A percentile compares a stretch with the other conserved stretches of the same genome.
Conservation (phyloP, 176 grass and related monocot species). For the Carex kokanica region DNA sequence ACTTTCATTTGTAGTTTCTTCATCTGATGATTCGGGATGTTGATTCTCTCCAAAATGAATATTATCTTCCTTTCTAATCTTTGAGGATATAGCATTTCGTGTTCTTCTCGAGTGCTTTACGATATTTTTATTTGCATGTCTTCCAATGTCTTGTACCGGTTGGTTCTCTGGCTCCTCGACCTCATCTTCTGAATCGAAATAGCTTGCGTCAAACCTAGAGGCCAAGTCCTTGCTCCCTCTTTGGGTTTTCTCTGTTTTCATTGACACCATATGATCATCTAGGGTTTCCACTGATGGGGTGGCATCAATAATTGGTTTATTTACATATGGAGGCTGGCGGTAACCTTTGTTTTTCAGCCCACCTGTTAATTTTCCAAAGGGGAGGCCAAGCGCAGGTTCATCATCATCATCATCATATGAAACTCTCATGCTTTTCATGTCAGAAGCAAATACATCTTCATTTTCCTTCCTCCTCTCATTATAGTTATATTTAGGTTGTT, state of each 20-base stretch:
- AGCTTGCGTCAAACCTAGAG: constrained; percentile 29
- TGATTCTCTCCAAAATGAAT: constrained; percentile 10
- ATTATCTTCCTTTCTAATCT: constrained; percentile 29
- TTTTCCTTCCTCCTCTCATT: background rate
- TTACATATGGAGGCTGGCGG: constrained; percentile 39
- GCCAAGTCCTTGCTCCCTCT: constrained; percentile 29
- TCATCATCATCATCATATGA: constrained; percentile 40
- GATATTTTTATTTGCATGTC: constrained; percentile 27
- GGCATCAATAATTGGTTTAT: constrained; percentile 26
- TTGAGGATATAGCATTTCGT: constrained; percentile 30
- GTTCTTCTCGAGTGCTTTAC: constrained; percentile 50
- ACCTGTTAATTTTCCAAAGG: constrained; percentile 69
- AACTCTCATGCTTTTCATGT: constrained; percentile 24
- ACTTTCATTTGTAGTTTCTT: background rate
- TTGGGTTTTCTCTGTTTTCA: constrained; percentile 20
- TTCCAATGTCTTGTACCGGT: constrained; percentile 25
- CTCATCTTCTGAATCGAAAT: constrained; percentile 46
- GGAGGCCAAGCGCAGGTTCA: constrained; percentile 38
- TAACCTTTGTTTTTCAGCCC: constrained; percentile 67
- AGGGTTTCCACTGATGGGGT: constrained; percentile 32
- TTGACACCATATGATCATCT: constrained; percentile 11
- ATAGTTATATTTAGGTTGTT: background rate
- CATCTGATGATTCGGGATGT: background rate
- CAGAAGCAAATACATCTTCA: constrained; percentile 22
- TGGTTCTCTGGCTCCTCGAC: constrained; percentile 32